Evolutionary conservation across 129 eudicot species (phyloP), one percentile per base, ranked within the genome.

Genomic region (Dittrichia graveolens): DNA sequence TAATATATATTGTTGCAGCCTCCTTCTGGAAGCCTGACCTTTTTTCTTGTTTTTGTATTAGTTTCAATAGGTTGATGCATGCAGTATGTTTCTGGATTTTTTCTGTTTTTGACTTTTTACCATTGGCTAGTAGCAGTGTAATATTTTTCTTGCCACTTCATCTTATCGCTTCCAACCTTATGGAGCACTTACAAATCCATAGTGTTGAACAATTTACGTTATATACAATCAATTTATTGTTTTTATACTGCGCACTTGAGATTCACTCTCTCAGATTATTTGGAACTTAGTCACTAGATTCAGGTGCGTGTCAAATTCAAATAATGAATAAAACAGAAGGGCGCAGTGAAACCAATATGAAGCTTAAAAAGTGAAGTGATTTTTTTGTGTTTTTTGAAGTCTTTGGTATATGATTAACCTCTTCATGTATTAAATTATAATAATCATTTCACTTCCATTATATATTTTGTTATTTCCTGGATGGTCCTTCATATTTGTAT

Each of bases 271-370:
- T 66, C 47, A 12, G 3, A 24, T 47, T 47, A 7, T 67, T 67
- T 34, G 7, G 44, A 35, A 44, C 41, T 45, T 16, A 44, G 55
- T 11, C 55, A 65, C 42, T 9, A 44, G 18, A 65, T 47, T n/a
- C 16, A 31, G 19, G 46, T 1, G 9, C 47, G 45, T 67, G 9
- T 67, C 37, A n/a, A 47, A 13, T 31, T 48, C 15, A 18, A 67
- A 24, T 5, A 44, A 24, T 48, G 31, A 35, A 67, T 34, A 31
- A 24, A 34, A 13, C 46, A 5, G 46, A 67, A 47, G 53, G 73
- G 71, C 37, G 43, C 6, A 34, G 41, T 35, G 52, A 39, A 49
- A 68, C n/a, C 46, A n/a, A n/a, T 68, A 13, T 49, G 47, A 50
- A 68, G 43, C 59, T 67, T 31, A 31, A 34, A 34, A 13, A 12